Evolutionary conservation across 177 flowering plant species (phyloP).

Genomic region (Telopea speciosissima): DNA sequence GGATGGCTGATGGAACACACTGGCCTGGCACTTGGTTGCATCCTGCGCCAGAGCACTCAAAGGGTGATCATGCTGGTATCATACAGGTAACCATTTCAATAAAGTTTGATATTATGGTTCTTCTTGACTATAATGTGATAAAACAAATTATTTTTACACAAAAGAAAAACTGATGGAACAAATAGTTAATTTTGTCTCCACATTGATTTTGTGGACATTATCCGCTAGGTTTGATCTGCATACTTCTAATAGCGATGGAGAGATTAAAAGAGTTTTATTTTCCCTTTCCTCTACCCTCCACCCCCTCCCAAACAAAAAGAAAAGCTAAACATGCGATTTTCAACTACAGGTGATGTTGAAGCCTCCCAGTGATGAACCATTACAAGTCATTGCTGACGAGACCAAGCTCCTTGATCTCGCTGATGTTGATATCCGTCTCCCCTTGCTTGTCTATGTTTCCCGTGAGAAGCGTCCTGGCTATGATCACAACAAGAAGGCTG

Average conservation of each 20-base stretch:
- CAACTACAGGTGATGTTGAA: constrained; percentile 73
- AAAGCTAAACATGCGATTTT: not conserved
- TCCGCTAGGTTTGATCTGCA: not conserved
- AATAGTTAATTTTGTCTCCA: not conserved
- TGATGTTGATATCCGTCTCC: constrained; percentile 66
- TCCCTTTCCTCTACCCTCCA: too few relatives aligned
- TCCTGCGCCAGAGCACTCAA: constrained; percentile 44
- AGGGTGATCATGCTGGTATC: constrained; percentile 67
- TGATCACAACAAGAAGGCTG: constrained; percentile 79
- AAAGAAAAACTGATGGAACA: not conserved
- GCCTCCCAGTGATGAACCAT: constrained; percentile 78
- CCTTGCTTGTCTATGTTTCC: constrained; percentile 58
- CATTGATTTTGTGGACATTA: not conserved
- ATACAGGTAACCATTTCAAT: constrained; percentile 41
- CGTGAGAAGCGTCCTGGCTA: constrained; percentile 78
- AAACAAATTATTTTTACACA: too few relatives aligned
- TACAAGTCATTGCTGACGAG: constrained; percentile 45
- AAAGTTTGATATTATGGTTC: not conserved
- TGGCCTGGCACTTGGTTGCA: constrained; percentile 86
- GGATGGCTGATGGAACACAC: constrained; percentile 88
- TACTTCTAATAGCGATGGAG: not conserved
- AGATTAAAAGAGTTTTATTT: not conserved
- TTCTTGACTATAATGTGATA: not conserved
- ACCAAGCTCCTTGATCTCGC: constrained; percentile 37
- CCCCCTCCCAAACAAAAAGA: not conserved